Evolutionary conservation across 768 basidiomycete genomes (phyloP).

Genomic region (Pulveroboletus ravenelii): DNA sequence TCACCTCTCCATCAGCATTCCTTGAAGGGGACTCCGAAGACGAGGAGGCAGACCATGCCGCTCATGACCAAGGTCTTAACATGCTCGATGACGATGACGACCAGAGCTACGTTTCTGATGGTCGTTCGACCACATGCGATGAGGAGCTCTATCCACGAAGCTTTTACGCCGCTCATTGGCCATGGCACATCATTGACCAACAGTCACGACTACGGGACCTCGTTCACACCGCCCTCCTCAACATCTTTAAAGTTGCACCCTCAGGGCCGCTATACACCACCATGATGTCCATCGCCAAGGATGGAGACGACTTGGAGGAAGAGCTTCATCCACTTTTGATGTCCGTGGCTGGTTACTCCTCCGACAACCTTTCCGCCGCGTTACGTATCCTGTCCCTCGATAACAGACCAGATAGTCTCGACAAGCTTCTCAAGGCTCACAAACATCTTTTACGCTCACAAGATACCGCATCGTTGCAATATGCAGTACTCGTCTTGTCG

Average conservation of each 20-base stretch:
- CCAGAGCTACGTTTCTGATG: slow-evolving; percentile 22
- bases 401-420: slow-evolving; percentile 32
- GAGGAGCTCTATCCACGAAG: slow-evolving; percentile 26
- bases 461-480: slow-evolving; percentile 44
- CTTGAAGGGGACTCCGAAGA: slow-evolving; percentile 21
- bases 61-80: neutral
- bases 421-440: slow-evolving; percentile 42
- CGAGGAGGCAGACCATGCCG: slow-evolving; percentile 17
- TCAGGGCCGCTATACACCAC: slow-evolving; percentile 42
- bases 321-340: slow-evolving; percentile 33
- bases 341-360: slow-evolving; percentile 42
- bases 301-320: slow-evolving; percentile 31
- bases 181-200: slow-evolving; percentile 36
- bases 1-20: neutral
- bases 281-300: slow-evolving; percentile 37
- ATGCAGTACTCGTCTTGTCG: slow-evolving; percentile 39
- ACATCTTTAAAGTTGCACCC: slow-evolving; percentile 49
- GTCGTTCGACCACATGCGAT: slow-evolving; percentile 18
- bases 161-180: slow-evolving; percentile 52
- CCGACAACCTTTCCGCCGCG: slow-evolving; percentile 51
- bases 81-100: slow-evolving; percentile 33
- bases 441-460: slow-evolving; percentile 58
- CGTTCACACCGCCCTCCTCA: slow-evolving; percentile 42
- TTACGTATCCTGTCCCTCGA: slow-evolving; percentile 47
- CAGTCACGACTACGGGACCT: slow-evolving; percentile 38